Conservation (phyloP, 106 monocot genomes). For the Platanthera guangdongensis region DNA sequence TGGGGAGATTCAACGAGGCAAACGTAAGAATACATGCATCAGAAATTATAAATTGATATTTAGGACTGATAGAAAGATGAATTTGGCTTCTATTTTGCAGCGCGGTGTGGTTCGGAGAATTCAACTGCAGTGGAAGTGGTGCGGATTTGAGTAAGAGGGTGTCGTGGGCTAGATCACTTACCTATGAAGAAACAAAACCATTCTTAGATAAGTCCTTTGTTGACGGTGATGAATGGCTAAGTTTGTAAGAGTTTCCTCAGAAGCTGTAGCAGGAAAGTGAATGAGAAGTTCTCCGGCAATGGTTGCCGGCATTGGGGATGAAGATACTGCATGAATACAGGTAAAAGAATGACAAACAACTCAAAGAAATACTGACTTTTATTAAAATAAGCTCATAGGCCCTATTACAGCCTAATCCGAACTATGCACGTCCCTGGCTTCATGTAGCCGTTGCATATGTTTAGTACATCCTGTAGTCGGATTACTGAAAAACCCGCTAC, state of each 20-base stretch:
- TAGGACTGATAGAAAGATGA: neutral
- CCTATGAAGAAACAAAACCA: constrained; percentile 45
- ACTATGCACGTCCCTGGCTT: too few relatives aligned
- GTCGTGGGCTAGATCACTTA: constrained; percentile 62
- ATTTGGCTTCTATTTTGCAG: constrained; percentile 20
- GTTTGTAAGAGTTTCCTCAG: constrained; percentile 23
- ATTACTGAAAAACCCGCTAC: too few relatives aligned
- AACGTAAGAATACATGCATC: constrained; percentile 17
- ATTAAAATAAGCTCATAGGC: too few relatives aligned
- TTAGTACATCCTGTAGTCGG: too few relatives aligned
- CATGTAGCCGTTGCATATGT: too few relatives aligned
- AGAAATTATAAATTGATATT: neutral
- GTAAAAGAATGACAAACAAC: too few relatives aligned
- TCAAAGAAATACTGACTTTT: too few relatives aligned
- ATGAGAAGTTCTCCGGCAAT: too few relatives aligned
- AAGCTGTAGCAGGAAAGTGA: too few relatives aligned
- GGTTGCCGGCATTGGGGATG: too few relatives aligned
- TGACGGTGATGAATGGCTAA: constrained; percentile 67
- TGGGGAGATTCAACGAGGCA: constrained; percentile 81
- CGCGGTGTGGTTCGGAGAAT: constrained; percentile 73
- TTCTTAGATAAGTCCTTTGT: constrained; percentile 58
- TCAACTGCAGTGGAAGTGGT: constrained; percentile 53
- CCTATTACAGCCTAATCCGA: too few relatives aligned
- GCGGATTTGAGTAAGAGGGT: constrained; percentile 42
- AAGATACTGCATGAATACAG: too few relatives aligned